Conservation (phyloP, 352 stramenopile species). For the Thraustochytrium sp. region DNA sequence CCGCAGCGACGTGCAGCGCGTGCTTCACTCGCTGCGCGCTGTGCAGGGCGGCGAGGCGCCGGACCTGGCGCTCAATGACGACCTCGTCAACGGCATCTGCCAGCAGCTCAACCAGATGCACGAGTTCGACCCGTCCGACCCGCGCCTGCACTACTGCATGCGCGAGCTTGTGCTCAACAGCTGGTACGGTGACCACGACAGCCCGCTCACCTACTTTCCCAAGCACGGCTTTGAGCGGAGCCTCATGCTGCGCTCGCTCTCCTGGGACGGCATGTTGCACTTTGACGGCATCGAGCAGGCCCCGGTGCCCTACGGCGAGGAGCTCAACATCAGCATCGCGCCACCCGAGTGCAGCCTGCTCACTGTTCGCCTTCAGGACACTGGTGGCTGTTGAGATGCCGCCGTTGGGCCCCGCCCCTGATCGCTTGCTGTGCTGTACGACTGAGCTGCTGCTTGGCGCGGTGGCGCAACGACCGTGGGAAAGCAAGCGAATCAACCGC, state of each 20-base stretch:
- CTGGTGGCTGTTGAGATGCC: too few relatives aligned
- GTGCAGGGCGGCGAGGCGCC: background rate
- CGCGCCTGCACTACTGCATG: slow-evolving; percentile 22
- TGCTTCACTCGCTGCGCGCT: background rate
- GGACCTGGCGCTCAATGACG: background rate
- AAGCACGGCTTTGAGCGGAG: slow-evolving; percentile 20
- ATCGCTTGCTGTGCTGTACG: too few relatives aligned
- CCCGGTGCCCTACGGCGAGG: slow-evolving; percentile 11
- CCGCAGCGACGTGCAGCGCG: slow-evolving; percentile 17
- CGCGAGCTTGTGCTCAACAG: slow-evolving; percentile 36
- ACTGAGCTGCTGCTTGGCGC: too few relatives aligned
- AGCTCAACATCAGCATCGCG: slow-evolving; percentile 6
- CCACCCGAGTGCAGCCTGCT: background rate
- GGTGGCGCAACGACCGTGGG: too few relatives aligned
- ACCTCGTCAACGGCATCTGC: background rate
- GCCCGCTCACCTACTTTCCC: background rate
- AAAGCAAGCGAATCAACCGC: too few relatives aligned
- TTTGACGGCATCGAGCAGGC: slow-evolving; percentile 27
- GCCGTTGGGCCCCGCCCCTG: too few relatives aligned
- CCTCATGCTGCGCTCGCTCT: background rate
- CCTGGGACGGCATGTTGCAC: slow-evolving; percentile 22
- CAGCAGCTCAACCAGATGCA: background rate
- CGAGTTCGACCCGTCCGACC: background rate
- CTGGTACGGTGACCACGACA: slow-evolving; percentile 31
- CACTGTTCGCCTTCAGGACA: slow-evolving; percentile 7